These are phyloP conservation scores for Cladosporium sp. DNA, from an alignment of 2,329 filamentous ascomycete species.

Conservation along the genomic window DNA sequence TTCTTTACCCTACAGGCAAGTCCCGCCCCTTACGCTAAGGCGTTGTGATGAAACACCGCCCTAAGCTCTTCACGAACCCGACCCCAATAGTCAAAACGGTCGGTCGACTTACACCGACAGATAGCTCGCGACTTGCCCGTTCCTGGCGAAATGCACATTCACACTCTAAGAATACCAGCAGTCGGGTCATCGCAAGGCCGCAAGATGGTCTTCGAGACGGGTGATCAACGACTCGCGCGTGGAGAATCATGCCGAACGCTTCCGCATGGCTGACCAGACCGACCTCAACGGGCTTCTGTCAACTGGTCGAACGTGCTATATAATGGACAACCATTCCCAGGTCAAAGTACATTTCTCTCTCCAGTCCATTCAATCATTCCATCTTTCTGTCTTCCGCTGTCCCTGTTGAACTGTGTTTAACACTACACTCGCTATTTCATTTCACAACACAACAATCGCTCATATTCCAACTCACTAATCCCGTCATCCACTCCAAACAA, in stretches of 20 bases:
- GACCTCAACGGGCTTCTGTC: background rate
- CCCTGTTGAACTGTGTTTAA: slow-evolving; percentile 14
- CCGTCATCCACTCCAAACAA: background rate
- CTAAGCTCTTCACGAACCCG: slow-evolving; percentile 1
- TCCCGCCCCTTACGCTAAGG: slow-evolving; percentile 4
- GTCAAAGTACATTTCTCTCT: slow-evolving; percentile 5
- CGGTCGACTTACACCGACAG: background rate
- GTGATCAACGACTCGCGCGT: slow-evolving; percentile 3
- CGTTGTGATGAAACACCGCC: slow-evolving; percentile 12
- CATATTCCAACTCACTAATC: slow-evolving; percentile 1
- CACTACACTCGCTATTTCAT: slow-evolving; percentile 16
- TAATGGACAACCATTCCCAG: background rate
- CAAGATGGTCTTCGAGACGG: background rate
- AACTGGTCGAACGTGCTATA: slow-evolving; percentile 1
- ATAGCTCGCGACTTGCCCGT: background rate
- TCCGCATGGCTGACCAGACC: background rate
- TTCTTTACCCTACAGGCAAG: background rate
- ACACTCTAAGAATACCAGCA: slow-evolving; percentile 10
- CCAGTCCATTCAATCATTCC: slow-evolving; percentile 7
- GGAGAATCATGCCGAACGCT: slow-evolving; percentile 1
- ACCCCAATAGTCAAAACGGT: slow-evolving; percentile 18
- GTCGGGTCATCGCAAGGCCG: slow-evolving; percentile 5
- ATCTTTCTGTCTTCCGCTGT: slow-evolving; percentile 12
- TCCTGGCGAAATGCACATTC: background rate
- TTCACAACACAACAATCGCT: slow-evolving; percentile 6